Percentiles rank a stretch among this genome's conserved stretches.
Evolutionary conservation across 805 yeast species (phyloP).

Genomic region (Metschnikowia matae): DNA sequence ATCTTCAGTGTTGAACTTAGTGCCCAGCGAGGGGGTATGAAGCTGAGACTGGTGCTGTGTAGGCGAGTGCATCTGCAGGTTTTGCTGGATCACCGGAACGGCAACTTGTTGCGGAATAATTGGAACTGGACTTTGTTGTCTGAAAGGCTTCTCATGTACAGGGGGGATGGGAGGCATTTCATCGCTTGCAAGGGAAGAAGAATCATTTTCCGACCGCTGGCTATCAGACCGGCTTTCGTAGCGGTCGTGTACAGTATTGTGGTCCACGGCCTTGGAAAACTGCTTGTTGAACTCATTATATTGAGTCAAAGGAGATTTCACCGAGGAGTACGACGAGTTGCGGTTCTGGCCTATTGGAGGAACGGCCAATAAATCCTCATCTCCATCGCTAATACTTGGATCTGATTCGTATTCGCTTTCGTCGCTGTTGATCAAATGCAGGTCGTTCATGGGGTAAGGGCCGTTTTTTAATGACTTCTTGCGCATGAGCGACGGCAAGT

Average conservation of each 20-base stretch:
- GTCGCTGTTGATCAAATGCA: conserved; percentile 26
- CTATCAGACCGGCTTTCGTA: conserved; percentile 11
- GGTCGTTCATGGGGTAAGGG: conserved; percentile 36
- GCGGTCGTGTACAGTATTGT: conserved; percentile 10
- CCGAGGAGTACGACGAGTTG: conserved; percentile 35
- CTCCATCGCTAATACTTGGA: conserved; percentile 23
- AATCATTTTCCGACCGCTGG: conserved; percentile 11
- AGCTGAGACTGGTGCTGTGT: conserved; percentile 11
- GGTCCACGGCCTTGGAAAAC: conserved; percentile 26
- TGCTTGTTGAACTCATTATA: conserved; percentile 40
- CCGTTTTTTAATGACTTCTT: conserved; percentile 26
- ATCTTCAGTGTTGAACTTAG: conserved; percentile 7
- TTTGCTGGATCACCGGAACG: conserved; percentile 15
- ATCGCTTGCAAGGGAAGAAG: not conserved
- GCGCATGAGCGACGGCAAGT: conserved; percentile 29
- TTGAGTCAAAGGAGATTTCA: conserved; percentile 42
- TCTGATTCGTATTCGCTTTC: conserved; percentile 30
- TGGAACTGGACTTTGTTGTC: not conserved
- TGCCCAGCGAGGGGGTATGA: conserved; percentile 15
- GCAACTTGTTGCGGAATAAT: conserved; percentile 7
- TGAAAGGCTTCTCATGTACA: conserved; percentile 4
- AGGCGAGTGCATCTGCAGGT: conserved; percentile 13
- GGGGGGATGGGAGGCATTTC: conserved; percentile 12
- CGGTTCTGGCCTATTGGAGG: conserved; percentile 25
- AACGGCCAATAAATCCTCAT: conserved; percentile 19